Percentiles rank a stretch among this genome's conserved stretches.
Conservation (phyloP, 2,329 filamentous ascomycete species). For the Aureobasidium vineae region DNA sequence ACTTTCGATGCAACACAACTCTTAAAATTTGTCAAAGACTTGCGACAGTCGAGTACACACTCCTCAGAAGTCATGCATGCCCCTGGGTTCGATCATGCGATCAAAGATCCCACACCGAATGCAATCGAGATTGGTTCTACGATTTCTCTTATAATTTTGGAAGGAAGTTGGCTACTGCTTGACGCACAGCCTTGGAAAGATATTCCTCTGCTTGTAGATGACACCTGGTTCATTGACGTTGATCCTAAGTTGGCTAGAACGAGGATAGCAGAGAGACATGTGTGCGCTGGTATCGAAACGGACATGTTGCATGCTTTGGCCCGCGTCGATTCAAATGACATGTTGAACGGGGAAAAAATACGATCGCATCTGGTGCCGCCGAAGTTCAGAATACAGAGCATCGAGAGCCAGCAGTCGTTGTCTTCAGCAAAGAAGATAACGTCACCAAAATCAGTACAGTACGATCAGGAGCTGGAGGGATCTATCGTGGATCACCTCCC, state of each 20-base stretch:
- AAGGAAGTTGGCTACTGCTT: constrained; percentile 36
- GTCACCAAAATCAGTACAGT: too few species aligned
- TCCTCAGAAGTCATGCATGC: constrained; percentile 29
- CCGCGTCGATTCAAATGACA: constrained; percentile 6
- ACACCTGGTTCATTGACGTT: constrained; percentile 45
- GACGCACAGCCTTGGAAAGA: constrained; percentile 39
- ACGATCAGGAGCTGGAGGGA: too few species aligned
- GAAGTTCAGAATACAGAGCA: not conserved
- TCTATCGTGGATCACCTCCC: too few species aligned
- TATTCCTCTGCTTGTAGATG: constrained; percentile 42
- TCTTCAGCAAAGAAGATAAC: not conserved
- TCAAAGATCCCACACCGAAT: constrained; percentile 39
- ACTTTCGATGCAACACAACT: constrained; percentile 40
- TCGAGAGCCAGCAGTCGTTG: not conserved
- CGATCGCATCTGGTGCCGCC: not conserved
- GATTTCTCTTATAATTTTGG: constrained; percentile 29
- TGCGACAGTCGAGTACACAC: constrained; percentile 28
- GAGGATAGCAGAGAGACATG: constrained; percentile 41
- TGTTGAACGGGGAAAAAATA: constrained; percentile 9
- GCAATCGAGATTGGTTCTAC: constrained; percentile 33
- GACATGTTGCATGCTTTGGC: not conserved
- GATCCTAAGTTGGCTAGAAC: constrained; percentile 40
- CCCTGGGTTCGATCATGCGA: constrained; percentile 41
- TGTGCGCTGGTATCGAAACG: constrained; percentile 2
- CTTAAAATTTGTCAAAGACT: constrained; percentile 33